Evolutionary conservation across 2,329 filamentous ascomycete genomes (phyloP).

Genomic region (Cladosporium sp.): DNA sequence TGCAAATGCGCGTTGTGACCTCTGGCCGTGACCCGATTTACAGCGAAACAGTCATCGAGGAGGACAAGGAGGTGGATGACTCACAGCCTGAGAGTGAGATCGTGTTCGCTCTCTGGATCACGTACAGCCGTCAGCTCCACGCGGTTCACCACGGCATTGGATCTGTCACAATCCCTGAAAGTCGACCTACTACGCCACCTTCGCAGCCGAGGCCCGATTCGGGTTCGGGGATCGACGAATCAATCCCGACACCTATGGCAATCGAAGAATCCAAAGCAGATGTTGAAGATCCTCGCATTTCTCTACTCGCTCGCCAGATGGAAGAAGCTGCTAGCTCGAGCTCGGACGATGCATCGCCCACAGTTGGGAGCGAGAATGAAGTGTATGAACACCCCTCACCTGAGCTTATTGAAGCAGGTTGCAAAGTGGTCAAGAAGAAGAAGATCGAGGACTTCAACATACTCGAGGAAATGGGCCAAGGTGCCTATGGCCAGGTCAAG

Average conservation of each 20-base stretch:
- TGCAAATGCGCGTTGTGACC: conserved; percentile 94
- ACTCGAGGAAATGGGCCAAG: conserved; percentile 96
- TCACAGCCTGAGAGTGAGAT: conserved; percentile 62
- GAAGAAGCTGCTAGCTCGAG: conserved; percentile 20
- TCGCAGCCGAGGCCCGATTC: conserved; percentile 56
- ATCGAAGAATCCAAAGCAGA: conserved; percentile 29
- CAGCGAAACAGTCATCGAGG: conserved; percentile 61
- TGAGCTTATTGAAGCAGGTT: conserved; percentile 29
- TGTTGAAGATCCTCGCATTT: conserved; percentile 36
- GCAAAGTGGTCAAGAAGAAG: conserved; percentile 57
- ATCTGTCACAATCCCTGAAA: conserved; percentile 60
- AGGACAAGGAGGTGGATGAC: conserved; percentile 53
- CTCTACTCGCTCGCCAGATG: conserved; percentile 49
- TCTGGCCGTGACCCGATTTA: conserved; percentile 66
- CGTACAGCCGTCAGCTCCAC: conserved; percentile 90
- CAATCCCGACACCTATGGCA: conserved; percentile 27
- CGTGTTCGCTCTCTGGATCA: conserved; percentile 95
- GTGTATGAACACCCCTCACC: conserved; percentile 37
- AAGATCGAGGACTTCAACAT: conserved; percentile 87
- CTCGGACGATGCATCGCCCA: conserved; percentile 8
- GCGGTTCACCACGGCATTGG: conserved; percentile 61
- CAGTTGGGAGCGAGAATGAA: conserved; percentile 23
- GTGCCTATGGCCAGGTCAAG: conserved; percentile 96
- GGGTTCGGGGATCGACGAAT: conserved; percentile 16
- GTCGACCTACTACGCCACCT: conserved; percentile 65